Percentiles rank a stretch among this genome's conserved stretches.
Evolutionary conservation across 805 yeast species (phyloP).

Genomic region (Lachancea kluyveri): DNA sequence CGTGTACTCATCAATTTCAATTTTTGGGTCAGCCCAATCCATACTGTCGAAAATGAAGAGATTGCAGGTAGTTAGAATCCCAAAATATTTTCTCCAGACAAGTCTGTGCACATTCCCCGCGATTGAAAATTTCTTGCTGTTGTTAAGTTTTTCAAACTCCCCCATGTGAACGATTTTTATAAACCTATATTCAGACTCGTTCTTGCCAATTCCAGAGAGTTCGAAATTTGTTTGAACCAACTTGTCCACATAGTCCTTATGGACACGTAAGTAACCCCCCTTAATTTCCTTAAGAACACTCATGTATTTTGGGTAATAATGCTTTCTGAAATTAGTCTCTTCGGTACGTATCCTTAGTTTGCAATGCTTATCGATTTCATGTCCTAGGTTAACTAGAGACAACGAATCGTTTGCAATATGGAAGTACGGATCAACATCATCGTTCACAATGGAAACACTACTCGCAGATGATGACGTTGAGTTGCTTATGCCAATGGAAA

Average conservation of each 20-base stretch:
- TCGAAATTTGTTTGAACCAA: slow-evolving; percentile 22
- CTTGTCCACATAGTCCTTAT: slow-evolving; percentile 23
- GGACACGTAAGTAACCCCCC: slow-evolving; percentile 32
- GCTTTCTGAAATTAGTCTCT: slow-evolving; percentile 2
- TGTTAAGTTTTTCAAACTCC: slow-evolving; percentile 33
- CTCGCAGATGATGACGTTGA: slow-evolving; percentile 10
- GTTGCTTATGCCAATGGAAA: slow-evolving; percentile 5
- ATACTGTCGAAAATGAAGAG: slow-evolving; percentile 39
- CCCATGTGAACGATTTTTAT: slow-evolving; percentile 31
- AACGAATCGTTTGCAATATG: slow-evolving; percentile 20
- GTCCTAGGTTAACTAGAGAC: slow-evolving; percentile 6
- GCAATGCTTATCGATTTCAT: neutral
- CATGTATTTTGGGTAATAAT: slow-evolving; percentile 5
- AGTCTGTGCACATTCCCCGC: slow-evolving; percentile 23
- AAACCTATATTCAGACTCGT: slow-evolving; percentile 11
- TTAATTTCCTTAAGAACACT: slow-evolving; percentile 20
- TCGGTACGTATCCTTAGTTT: neutral
- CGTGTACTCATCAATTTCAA: slow-evolving; percentile 17
- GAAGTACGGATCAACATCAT: slow-evolving; percentile 23
- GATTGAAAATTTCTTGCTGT: slow-evolving; percentile 27
- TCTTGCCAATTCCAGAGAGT: slow-evolving; percentile 8
- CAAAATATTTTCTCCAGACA: slow-evolving; percentile 41
- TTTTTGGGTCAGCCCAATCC: slow-evolving; percentile 28
- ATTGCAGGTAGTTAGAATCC: slow-evolving; percentile 46
- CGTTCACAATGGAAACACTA: slow-evolving; percentile 12